Evolutionary conservation across 768 basidiomycete genomes (phyloP).

Genomic region (Psilocybe azurescens): DNA sequence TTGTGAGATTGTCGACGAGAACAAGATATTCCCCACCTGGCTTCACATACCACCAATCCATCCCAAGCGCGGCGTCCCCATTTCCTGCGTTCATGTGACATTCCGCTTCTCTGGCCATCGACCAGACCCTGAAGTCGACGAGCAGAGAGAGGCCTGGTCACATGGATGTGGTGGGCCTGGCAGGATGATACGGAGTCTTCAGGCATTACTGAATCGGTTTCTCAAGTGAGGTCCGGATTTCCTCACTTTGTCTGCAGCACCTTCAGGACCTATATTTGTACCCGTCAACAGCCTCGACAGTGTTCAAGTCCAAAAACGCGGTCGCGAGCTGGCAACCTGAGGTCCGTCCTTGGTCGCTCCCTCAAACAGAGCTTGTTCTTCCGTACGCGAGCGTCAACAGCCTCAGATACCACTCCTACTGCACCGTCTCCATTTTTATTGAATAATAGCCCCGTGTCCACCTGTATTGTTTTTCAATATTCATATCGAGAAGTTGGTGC

Average conservation of each 20-base stretch:
- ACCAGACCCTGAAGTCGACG: background rate
- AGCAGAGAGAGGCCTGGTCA: background rate
- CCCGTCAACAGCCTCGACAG: background rate
- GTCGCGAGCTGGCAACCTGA: background rate
- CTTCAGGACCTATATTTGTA: background rate
- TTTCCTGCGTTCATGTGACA: background rate
- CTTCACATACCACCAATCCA: background rate
- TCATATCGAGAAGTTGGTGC: background rate
- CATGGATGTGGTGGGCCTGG: background rate
- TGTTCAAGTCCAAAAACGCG: background rate
- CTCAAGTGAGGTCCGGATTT: background rate
- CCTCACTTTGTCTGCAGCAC: background rate
- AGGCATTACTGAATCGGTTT: background rate
- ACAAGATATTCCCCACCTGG: background rate
- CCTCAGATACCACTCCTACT: too few relatives aligned
- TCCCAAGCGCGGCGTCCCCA: background rate
- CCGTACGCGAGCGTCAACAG: too few relatives aligned
- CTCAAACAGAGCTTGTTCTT: background rate
- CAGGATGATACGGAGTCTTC: background rate
- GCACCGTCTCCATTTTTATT: too few relatives aligned
- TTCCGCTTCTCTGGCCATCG: background rate
- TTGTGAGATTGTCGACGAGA: constrained; percentile 1
- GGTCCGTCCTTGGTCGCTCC: background rate
- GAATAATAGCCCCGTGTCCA: too few relatives aligned
- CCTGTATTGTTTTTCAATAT: background rate